These are phyloP conservation scores for Colletotrichum tofieldiae DNA, from an alignment of 2,329 filamentous ascomycete species.

Conservation along the genomic window DNA sequence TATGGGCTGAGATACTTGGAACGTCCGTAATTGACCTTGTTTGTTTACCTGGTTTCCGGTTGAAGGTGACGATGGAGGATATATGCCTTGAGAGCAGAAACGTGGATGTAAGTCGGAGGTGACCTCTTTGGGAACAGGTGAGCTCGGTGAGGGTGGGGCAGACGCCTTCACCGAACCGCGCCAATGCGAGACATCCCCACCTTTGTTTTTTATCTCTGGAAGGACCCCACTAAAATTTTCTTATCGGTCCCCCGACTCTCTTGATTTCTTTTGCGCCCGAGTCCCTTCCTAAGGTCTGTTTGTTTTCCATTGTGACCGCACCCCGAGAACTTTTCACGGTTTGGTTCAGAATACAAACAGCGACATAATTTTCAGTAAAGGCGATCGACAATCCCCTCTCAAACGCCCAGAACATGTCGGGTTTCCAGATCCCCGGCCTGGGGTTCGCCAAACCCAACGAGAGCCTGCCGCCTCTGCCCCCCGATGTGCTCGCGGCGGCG, in stretches of 20 bases:
- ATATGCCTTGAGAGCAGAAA: background rate
- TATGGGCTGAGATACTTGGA: too few relatives aligned
- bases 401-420: conserved; percentile 52
- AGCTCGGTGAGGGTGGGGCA: conserved; percentile 24
- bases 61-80: too few relatives aligned
- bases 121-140: background rate
- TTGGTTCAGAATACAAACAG: too few relatives aligned
- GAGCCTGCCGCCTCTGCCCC: conserved; percentile 55
- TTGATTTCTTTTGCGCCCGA: conserved; percentile 36
- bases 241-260: background rate
- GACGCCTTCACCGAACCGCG: background rate
- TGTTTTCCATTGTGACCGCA: background rate
- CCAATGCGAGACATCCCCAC: background rate
- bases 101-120: background rate
- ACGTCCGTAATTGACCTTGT: too few relatives aligned
- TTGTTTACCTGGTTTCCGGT: too few relatives aligned
- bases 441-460: conserved; percentile 62
- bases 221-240: conserved; percentile 38
- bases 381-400: too few relatives aligned
- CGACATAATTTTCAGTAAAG: background rate
- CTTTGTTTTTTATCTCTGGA: conserved; percentile 30
- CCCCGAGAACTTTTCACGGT: background rate
- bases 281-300: background rate
- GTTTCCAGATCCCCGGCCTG: conserved; percentile 61
- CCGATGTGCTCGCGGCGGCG: conserved; percentile 52